Percentiles rank a stretch among this genome's conserved stretches.
Evolutionary conservation across 805 yeast genomes (phyloP).

Genomic region (Vanderwaltozyma polyspora): DNA sequence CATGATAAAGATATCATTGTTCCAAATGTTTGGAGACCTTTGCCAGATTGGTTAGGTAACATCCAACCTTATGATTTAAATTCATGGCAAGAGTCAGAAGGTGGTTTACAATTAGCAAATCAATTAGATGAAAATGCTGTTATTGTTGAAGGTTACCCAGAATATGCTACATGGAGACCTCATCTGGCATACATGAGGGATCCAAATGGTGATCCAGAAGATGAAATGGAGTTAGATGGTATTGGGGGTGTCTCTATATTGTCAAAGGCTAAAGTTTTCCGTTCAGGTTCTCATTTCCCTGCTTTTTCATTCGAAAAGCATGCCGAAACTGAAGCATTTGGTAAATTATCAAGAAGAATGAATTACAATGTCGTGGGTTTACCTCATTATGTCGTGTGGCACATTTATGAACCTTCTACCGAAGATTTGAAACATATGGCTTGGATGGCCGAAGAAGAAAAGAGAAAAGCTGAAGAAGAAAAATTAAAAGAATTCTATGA

Average conservation of each 20-base stretch:
- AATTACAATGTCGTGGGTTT: constrained; percentile 78
- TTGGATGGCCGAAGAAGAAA: constrained; percentile 78
- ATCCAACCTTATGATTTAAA: constrained; percentile 95
- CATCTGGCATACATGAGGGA: constrained; percentile 68
- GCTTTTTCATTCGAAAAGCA: constrained; percentile 77
- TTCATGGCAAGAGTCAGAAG: constrained; percentile 87
- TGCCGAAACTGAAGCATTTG: constrained; percentile 90
- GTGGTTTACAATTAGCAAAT: constrained; percentile 57
- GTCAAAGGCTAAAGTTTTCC: constrained; percentile 61
- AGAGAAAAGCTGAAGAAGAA: constrained; percentile 49
- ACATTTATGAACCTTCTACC: constrained; percentile 86
- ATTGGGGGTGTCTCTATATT: constrained; percentile 80
- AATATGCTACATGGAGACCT: constrained; percentile 76
- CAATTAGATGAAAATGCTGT: constrained; percentile 69
- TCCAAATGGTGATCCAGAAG: constrained; percentile 46
- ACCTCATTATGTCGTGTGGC: constrained; percentile 95
- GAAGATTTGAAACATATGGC: constrained; percentile 85
- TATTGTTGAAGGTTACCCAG: constrained; percentile 81
- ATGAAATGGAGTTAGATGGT: constrained; percentile 66
- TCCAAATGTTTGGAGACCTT: constrained; percentile 94
- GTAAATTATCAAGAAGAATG: constrained; percentile 78
- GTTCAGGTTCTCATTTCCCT: constrained; percentile 75
- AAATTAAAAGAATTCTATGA: constrained; percentile 55
- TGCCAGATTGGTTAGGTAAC: constrained; percentile 69
- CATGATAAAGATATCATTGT: constrained; percentile 59